Base-by-base conservation (phyloP, 2,329 filamentous ascomycete genomes). In the Aspergillus sp. region DNA sequence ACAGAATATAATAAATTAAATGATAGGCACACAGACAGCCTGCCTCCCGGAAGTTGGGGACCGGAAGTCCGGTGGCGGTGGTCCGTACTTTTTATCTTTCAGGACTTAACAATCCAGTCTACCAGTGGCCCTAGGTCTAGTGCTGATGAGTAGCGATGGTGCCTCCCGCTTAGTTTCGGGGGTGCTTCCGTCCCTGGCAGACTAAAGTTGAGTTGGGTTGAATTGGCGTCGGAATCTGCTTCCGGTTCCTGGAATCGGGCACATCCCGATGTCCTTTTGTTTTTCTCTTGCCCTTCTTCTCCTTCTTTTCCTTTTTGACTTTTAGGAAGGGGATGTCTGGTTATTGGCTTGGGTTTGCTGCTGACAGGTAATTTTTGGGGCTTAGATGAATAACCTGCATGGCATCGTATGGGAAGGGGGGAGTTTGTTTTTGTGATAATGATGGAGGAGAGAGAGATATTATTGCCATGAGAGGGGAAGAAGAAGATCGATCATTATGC, bases 221-320 rank as follows among this genome's bases (percentile, higher is more conserved):
- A 36, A 11, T 36, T 36, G 32, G 32, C 32, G 32, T 17, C 47
- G 47, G 47, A 50, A 50, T 32, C 47, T 30, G 47, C 47, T 50
- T 50, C 47, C 47, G 47, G 47, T 50, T 50, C 25, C 47, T 50
- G 47, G 27, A 50, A 50, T 50, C 47, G 23, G 47, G 25, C 15
- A 50, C 27, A 11, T n/a, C 15, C 13, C 8, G 15, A 8, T 7
- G 8, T 27, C 25, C 21, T 11, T 47, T 48, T 23, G 27, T 49
- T 10, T 11, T 49, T 19, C 17, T 30, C 11, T 7, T 30, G n/a
- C 10, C 8, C 30, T 5, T 49, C 8, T n/a, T 17, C 5, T 17
- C 5, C 17, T 32, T 50, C 5, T 30, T 49, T 30, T 49, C 8
- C 8, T 27, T 15, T 48, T n/a, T 48, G 25, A 23, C 3, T 8